Percentiles rank a stretch among this genome's conserved stretches.
Conservation (phyloP, 495 filamentous ascomycete genomes). For the Aspergillus nidulans region DNA sequence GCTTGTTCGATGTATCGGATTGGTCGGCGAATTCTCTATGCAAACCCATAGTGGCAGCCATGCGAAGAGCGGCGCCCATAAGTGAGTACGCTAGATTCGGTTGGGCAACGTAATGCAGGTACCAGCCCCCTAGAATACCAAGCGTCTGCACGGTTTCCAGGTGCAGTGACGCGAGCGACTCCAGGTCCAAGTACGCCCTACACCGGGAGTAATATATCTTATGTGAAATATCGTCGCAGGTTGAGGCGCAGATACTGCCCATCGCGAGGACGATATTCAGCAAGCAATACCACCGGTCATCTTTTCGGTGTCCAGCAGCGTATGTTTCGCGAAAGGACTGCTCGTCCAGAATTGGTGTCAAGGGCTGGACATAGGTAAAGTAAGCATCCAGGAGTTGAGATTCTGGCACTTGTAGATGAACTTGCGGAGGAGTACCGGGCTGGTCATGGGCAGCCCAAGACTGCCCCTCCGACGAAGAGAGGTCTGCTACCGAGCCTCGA, state of each 20-base stretch:
- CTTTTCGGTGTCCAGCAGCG: conserved; percentile 59
- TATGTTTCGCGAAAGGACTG: conserved; percentile 69
- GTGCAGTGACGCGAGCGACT: conserved; percentile 52
- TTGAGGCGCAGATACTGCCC: conserved; percentile 66
- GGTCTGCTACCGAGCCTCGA: conserved; percentile 13
- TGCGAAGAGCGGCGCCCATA: conserved; percentile 40
- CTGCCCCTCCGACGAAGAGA: conserved; percentile 25
- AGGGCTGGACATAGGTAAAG: conserved; percentile 70
- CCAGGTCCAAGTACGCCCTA: conserved; percentile 63
- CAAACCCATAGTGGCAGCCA: conserved; percentile 54
- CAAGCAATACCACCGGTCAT: conserved; percentile 69
- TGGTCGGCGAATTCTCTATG: conserved; percentile 61
- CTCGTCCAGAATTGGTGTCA: conserved; percentile 75
- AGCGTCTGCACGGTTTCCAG: conserved; percentile 69
- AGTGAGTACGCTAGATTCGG: conserved; percentile 62
- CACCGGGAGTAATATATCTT: conserved; percentile 68
- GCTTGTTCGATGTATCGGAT: conserved; percentile 33
- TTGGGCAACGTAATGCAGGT: conserved; percentile 74
- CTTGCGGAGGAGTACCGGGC: conserved; percentile 25
- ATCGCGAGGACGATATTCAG: conserved; percentile 80
- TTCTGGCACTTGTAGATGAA: conserved; percentile 31
- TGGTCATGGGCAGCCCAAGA: conserved; percentile 23
- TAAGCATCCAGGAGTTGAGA: conserved; percentile 68
- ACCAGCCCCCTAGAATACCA: conserved; percentile 69
- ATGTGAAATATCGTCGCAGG: conserved; percentile 66